A percentile compares a stretch with the other conserved stretches of the same genome.
Conservation (phyloP, 306 rosid species). For the Aeschynomene evenia region DNA sequence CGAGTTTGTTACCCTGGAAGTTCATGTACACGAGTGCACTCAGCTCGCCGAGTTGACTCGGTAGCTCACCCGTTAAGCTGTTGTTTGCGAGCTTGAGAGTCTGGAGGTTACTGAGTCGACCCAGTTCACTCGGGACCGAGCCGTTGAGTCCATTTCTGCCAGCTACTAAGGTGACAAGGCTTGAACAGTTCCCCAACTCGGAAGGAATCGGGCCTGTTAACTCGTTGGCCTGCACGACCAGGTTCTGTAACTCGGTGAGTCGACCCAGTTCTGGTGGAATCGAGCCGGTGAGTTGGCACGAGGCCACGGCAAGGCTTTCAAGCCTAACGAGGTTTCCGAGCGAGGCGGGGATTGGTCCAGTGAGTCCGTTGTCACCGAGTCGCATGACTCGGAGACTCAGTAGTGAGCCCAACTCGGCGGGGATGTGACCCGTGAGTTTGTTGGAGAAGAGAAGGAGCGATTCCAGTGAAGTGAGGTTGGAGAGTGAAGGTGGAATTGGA, state of each 20-base stretch:
- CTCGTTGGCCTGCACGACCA: slow-evolving; percentile 55
- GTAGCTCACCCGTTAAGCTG: slow-evolving; percentile 60
- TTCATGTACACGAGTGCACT: slow-evolving; percentile 58
- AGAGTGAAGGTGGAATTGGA: slow-evolving; percentile 68
- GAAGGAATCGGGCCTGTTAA: slow-evolving; percentile 65
- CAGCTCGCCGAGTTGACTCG: slow-evolving; percentile 65
- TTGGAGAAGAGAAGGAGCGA: slow-evolving; percentile 70
- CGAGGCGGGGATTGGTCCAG: slow-evolving; percentile 61
- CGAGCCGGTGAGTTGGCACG: slow-evolving; percentile 59
- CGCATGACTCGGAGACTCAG: slow-evolving; percentile 58
- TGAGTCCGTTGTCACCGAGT: slow-evolving; percentile 72
- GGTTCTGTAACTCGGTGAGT: slow-evolving; percentile 46
- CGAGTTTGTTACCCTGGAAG: slow-evolving; percentile 56
- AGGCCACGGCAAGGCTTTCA: slow-evolving; percentile 61
- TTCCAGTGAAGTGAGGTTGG: slow-evolving; percentile 60
- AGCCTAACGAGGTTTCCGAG: slow-evolving; percentile 56
- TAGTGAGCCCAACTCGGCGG: slow-evolving; percentile 55
- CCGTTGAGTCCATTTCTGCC: slow-evolving; percentile 57
- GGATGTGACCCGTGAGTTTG: slow-evolving; percentile 60
- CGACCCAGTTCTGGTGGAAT: slow-evolving; percentile 65
- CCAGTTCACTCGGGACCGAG: slow-evolving; percentile 59
- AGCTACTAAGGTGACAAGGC: slow-evolving; percentile 48
- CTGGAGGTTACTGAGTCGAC: slow-evolving; percentile 54
- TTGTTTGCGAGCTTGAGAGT: slow-evolving; percentile 64
- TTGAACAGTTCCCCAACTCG: slow-evolving; percentile 73